phyloP scores from a whole-genome alignment of 257 asterid genomes.

The Nicotiana paniculata region DNA sequence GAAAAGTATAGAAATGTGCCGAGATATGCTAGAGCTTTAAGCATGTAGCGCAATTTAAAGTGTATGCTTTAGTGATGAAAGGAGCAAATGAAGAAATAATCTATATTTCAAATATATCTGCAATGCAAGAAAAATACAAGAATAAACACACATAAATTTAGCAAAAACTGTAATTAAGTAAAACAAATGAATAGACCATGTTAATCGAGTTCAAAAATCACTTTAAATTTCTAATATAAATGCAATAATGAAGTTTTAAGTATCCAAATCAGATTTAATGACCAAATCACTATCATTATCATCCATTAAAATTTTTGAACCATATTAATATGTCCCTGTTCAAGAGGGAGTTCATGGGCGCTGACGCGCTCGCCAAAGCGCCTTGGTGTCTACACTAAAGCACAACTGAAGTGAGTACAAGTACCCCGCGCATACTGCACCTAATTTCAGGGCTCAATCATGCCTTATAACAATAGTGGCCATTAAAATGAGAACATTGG shows the following conservation, averaged over 20 bases:
- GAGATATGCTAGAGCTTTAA: constrained; percentile 4
- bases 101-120: neutral
- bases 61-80: neutral
- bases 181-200: no score
- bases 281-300: neutral
- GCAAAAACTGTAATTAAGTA: no score
- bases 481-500: neutral
- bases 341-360: neutral
- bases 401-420: neutral
- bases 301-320: neutral
- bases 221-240: neutral
- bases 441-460: neutral
- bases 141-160: neutral
- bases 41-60: neutral
- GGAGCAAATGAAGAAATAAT: neutral
- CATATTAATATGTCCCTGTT: neutral
- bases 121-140: neutral
- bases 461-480: neutral
- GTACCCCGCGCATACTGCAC: neutral
- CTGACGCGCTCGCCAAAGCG: neutral
- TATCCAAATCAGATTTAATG: neutral
- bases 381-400: neutral
- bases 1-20: neutral
- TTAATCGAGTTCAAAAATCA: no score
- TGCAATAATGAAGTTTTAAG: neutral